Base-by-base conservation (phyloP, 257 asterid genomes). In the Nicotiana paniculata region DNA sequence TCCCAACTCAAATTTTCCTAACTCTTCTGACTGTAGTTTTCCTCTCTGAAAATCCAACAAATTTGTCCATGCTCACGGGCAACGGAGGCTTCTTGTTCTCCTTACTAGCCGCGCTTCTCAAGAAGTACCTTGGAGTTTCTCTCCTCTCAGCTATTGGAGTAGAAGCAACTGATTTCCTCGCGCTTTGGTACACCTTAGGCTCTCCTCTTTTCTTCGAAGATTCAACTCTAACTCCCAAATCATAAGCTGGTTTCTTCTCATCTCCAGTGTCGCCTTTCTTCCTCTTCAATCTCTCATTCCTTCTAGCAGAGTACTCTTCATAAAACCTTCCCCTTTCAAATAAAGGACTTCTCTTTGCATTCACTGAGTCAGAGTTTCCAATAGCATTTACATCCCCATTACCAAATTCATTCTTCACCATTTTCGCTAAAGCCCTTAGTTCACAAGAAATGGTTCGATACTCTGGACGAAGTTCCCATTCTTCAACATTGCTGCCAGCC, bases 231-330 rank as follows among this genome's bases (percentile, higher is more conserved):
- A 94, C 98, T 80, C 99, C 97, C 28, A 94, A 96, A 84, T 85
- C 95, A 82, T 89, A 89, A 4, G 61, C 86, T 11, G 91, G 84
- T 86, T 86, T 90, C 92, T 89, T 89, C 79, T 76, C 93, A 16
- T 84, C 91, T 77, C 65, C 90, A 17, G 33, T 82, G 84, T 93
- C 97, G 6, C 90, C 91, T 81, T 92, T 96, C 92, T 90, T 96
- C 67, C 95, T 89, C 94, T 79, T 92, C 72, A 96, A 92, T 92
- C 97, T 89, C 89, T 96, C 99, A 65, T 94, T 96, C 85, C 99
- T 89, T 80, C 96, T 86, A 3, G 97, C 96, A 0, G 93, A 85
- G 53, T 96, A 96, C 91, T 89, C 96, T 10, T 94, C 98, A n/a
- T 96, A 96, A 48, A 91, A 88, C 81, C 92, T 88, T 1, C 99